Evolutionary conservation across 495 filamentous ascomycete species (phyloP).

Genomic region (Cetradonia linearis): DNA sequence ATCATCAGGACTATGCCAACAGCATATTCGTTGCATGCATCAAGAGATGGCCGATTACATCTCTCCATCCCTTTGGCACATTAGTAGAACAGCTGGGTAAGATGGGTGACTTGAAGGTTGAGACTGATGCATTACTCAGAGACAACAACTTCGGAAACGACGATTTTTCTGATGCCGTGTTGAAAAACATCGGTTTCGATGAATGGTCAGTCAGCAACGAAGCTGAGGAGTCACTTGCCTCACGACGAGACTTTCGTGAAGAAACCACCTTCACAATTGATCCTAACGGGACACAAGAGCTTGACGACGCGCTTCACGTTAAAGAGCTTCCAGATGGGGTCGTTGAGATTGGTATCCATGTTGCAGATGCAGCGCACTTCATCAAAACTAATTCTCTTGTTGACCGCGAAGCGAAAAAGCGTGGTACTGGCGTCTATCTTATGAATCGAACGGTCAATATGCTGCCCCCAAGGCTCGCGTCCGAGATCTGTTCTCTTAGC

Average conservation of each 20-base stretch:
- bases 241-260: conserved; percentile 81
- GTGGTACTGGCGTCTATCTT: conserved; percentile 88
- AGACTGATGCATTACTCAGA: conserved; percentile 91
- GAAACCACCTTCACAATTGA: conserved; percentile 90
- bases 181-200: conserved; percentile 83
- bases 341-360: conserved; percentile 91
- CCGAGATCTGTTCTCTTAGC: conserved; percentile 76
- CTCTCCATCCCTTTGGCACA: conserved; percentile 94
- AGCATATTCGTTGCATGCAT: conserved; percentile 98
- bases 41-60: conserved; percentile 99
- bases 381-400: conserved; percentile 93
- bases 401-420: conserved; percentile 95
- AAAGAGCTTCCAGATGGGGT: conserved; percentile 70
- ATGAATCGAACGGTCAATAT: conserved; percentile 86
- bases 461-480: conserved; percentile 73
- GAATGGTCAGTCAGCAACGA: conserved; percentile 83
- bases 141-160: conserved; percentile 98
- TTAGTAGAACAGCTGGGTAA: conserved; percentile 93
- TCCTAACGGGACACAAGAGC: conserved; percentile 67
- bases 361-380: conserved; percentile 92
- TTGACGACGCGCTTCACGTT: conserved; percentile 87
- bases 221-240: conserved; percentile 59
- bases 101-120: conserved; percentile 93
- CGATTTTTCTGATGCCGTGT: conserved; percentile 92
- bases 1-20: conserved; percentile 93